Conservation (phyloP, 2,329 filamentous ascomycete species). For the Fusarium temperatum region DNA sequence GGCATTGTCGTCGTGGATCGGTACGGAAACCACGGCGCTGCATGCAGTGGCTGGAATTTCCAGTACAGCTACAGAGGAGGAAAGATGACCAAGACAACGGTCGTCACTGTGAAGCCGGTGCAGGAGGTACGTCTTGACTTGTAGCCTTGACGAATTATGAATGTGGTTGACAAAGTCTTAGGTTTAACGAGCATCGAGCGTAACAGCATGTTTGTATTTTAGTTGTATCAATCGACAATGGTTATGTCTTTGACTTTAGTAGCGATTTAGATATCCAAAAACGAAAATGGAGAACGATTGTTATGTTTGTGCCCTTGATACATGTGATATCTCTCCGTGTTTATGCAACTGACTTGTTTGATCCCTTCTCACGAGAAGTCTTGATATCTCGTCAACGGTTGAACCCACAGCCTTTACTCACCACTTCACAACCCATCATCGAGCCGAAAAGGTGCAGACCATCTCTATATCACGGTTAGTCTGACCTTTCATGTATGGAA, state of each 20-base stretch:
- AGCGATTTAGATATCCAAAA: not conserved
- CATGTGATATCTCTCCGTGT: not conserved
- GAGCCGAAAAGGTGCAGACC: constrained; percentile 2
- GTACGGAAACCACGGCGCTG: constrained; percentile 59
- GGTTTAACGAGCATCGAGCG: not conserved
- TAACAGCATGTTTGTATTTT: not conserved
- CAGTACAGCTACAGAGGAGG: constrained; percentile 61
- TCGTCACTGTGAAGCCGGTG: constrained; percentile 52
- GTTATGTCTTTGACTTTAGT: not conserved
- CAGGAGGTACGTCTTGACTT: constrained; percentile 17
- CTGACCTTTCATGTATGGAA: fast-evolving
- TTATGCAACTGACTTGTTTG: not conserved
- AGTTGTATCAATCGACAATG: not conserved
- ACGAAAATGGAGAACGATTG: not conserved
- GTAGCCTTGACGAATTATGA: not conserved
- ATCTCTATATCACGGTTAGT: not conserved
- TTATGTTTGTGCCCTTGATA: not conserved
- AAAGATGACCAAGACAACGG: constrained; percentile 55
- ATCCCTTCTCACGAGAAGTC: not conserved
- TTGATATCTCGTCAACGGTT: not conserved
- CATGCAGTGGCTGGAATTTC: constrained; percentile 64
- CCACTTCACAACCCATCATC: not conserved
- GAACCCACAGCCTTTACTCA: not conserved
- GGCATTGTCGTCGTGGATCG: constrained; percentile 62
- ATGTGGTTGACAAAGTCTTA: constrained; percentile 1